phyloP scores from a whole-genome alignment of 805 yeast species.

The Saturnispora bothae region DNA sequence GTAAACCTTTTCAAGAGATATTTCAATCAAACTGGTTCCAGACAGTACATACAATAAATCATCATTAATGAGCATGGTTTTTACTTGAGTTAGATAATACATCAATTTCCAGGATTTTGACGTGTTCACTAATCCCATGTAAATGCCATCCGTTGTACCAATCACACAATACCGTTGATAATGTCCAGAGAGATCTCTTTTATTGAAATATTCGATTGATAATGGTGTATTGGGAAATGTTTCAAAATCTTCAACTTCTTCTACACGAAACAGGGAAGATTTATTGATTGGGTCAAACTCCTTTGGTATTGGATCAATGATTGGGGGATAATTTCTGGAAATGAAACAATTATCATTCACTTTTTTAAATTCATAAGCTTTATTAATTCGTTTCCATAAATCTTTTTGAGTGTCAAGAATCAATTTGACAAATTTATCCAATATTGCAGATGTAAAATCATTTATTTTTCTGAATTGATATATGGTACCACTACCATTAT shows the following conservation, averaged over 20 bases:
- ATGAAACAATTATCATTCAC: conserved; percentile 12
- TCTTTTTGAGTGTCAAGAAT: conserved; percentile 14
- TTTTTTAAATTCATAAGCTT: conserved; percentile 9
- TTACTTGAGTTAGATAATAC: conserved; percentile 39
- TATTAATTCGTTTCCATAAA: conserved; percentile 14
- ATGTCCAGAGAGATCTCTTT: conserved; percentile 1
- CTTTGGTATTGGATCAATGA: conserved; percentile 3
- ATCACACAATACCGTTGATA: conserved; percentile 32
- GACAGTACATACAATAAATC: conserved; percentile 50
- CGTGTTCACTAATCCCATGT: conserved; percentile 34
- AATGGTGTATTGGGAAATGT: conserved; percentile 4
- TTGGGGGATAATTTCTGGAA: conserved; percentile 18
- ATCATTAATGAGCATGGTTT: conserved; percentile 50
- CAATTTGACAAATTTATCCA: conserved; percentile 19
- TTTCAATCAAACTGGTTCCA: conserved; percentile 43
- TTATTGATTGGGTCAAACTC: conserved; percentile 3
- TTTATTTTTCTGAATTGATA: conserved; percentile 15
- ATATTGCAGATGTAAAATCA: conserved; percentile 16
- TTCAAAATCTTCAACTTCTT: conserved; percentile 1
- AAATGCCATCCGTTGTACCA: conserved; percentile 59
- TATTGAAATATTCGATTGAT: conserved; percentile 10
- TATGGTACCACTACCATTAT: conserved; percentile 17
- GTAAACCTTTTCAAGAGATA: conserved; percentile 51
- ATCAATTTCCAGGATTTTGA: conserved; percentile 49
- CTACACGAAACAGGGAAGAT: neutral